These are phyloP conservation scores for Bipolaris cookei DNA, from an alignment of 2,329 filamentous ascomycete species.

Conservation along the genomic window DNA sequence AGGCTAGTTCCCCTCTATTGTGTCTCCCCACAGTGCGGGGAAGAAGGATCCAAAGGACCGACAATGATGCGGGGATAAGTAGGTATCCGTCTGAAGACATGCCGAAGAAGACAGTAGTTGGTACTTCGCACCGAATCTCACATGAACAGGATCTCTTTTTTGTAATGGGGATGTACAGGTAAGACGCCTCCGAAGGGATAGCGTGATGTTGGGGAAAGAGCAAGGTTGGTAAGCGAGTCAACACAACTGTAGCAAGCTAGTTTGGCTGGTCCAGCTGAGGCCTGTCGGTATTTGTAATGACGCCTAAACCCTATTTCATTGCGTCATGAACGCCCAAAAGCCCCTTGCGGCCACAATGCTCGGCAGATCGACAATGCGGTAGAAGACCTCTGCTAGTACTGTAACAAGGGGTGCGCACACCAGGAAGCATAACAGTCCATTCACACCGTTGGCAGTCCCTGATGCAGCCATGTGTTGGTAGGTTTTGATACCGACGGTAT, in stretches of 20 bases:
- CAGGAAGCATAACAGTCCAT: conserved; percentile 33
- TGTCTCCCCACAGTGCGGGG: conserved; percentile 3
- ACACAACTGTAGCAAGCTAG: background rate
- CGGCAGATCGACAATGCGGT: conserved; percentile 40
- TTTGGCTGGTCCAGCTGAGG: background rate
- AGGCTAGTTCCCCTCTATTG: conserved; percentile 2
- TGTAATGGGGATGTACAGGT: background rate
- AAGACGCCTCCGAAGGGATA: background rate
- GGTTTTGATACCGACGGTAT: conserved; percentile 52
- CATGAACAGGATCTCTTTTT: background rate
- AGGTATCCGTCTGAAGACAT: background rate
- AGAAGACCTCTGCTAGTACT: conserved; percentile 37
- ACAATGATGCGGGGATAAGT: background rate
- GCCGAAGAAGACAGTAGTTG: background rate
- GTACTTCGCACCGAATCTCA: background rate
- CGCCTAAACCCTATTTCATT: conserved; percentile 11
- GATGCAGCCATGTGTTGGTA: conserved; percentile 50
- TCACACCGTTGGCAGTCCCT: conserved; percentile 18
- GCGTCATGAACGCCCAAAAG: conserved; percentile 35
- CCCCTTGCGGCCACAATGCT: conserved; percentile 37
- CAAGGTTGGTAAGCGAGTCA: background rate
- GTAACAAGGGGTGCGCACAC: conserved; percentile 30
- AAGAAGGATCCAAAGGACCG: background rate
- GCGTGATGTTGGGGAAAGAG: background rate
- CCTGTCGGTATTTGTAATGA: background rate